These are phyloP conservation scores for Penicillium sp. DNA, from an alignment of 2,329 filamentous ascomycete genomes.

Conservation along the genomic window DNA sequence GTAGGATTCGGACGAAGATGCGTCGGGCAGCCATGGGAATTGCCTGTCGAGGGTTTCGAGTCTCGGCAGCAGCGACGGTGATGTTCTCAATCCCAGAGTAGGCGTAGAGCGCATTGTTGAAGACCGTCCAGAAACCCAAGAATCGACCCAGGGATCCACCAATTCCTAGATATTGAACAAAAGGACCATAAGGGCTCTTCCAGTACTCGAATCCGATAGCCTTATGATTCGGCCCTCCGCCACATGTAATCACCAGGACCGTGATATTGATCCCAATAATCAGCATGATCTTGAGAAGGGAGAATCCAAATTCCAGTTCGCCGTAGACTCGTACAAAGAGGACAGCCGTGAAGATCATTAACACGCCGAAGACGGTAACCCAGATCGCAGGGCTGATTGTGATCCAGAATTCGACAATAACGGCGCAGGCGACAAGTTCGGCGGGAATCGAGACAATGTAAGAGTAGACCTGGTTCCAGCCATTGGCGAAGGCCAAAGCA, in stretches of 20 bases:
- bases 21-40: constrained; percentile 54
- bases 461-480: constrained; percentile 42
- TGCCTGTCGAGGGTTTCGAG: constrained; percentile 50
- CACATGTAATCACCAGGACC: constrained; percentile 46
- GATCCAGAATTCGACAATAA: constrained; percentile 39
- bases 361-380: constrained; percentile 40
- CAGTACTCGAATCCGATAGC: constrained; percentile 46
- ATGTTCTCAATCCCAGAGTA: constrained; percentile 49
- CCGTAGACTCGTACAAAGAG: constrained; percentile 42
- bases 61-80: constrained; percentile 53
- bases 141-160: constrained; percentile 45
- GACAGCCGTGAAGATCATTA: constrained; percentile 37
- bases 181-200: constrained; percentile 41
- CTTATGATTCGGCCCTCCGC: constrained; percentile 35
- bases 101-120: constrained; percentile 25
- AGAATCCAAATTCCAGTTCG: constrained; percentile 57
- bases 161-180: constrained; percentile 41
- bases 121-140: constrained; percentile 42
- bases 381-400: constrained; percentile 50
- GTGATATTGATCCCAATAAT: constrained; percentile 63
- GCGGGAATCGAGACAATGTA: constrained; percentile 34
- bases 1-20: constrained; percentile 54
- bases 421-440: constrained; percentile 34
- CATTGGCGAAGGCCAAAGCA: constrained; percentile 35
- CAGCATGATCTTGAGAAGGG: constrained; percentile 58